These are phyloP conservation scores for Ogataea paraovalis DNA, from an alignment of 805 yeast genomes.

Conservation along the genomic window DNA sequence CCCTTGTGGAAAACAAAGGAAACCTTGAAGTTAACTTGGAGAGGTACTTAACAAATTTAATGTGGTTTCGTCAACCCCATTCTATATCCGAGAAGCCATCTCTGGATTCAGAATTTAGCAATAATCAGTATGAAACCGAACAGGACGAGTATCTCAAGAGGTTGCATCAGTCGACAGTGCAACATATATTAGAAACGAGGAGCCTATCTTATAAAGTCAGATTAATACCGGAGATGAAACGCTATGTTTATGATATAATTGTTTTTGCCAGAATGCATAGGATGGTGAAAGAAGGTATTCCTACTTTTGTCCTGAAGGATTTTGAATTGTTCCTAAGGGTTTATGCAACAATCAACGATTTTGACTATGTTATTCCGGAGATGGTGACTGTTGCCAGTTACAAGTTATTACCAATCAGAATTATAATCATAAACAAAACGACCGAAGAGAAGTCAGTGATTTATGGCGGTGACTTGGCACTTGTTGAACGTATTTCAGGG, in stretches of 20 bases:
- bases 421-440: constrained; percentile 31
- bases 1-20: constrained; percentile 15
- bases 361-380: constrained; percentile 47
- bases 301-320: constrained; percentile 43
- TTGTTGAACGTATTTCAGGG: constrained; percentile 38
- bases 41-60: constrained; percentile 19
- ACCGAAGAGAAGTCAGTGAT: constrained; percentile 47
- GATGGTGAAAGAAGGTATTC: constrained; percentile 48
- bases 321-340: constrained; percentile 37
- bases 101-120: too few relatives aligned
- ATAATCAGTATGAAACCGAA: not conserved
- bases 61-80: constrained; percentile 34
- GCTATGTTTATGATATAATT: constrained; percentile 56
- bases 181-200: constrained; percentile 2
- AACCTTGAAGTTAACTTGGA: constrained; percentile 17
- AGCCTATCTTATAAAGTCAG: constrained; percentile 18
- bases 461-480: constrained; percentile 51
- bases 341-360: constrained; percentile 39
- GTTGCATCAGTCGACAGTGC: not conserved
- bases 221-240: constrained; percentile 45
- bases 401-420: constrained; percentile 44
- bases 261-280: constrained; percentile 52
- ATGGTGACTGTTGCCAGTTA: constrained; percentile 48
- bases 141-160: not conserved
- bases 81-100: not conserved